Evolutionary conservation across 805 yeast genomes (phyloP).

Genomic region (Zygosaccharomyces bailii): DNA sequence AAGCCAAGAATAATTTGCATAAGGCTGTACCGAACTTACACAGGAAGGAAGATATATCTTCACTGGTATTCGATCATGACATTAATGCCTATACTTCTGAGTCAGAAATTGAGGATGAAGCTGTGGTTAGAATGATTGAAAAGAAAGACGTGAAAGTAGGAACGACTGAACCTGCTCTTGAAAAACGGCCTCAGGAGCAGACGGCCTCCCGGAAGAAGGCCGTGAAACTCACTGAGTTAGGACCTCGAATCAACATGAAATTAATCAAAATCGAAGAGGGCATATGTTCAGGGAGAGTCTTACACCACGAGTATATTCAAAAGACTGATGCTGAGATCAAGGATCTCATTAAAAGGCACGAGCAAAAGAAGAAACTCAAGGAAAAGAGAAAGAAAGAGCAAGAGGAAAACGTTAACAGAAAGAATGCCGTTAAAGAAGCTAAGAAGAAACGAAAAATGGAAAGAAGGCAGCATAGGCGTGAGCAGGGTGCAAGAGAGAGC

Average conservation of each 20-base stretch:
- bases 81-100: slow-evolving; percentile 79
- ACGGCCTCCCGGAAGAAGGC: slow-evolving; percentile 61
- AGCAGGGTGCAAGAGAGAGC: slow-evolving; percentile 24
- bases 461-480: slow-evolving; percentile 42
- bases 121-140: slow-evolving; percentile 57
- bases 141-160: slow-evolving; percentile 27
- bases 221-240: slow-evolving; percentile 85
- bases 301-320: slow-evolving; percentile 69
- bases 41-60: slow-evolving; percentile 71
- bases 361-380: slow-evolving; percentile 55
- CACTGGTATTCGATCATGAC: slow-evolving; percentile 76
- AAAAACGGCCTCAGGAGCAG: slow-evolving; percentile 16
- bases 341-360: slow-evolving; percentile 65
- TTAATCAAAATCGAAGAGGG: slow-evolving; percentile 90
- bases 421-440: slow-evolving; percentile 67
- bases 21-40: slow-evolving; percentile 69
- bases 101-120: slow-evolving; percentile 91
- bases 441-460: slow-evolving; percentile 67
- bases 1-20: slow-evolving; percentile 55
- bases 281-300: slow-evolving; percentile 79
- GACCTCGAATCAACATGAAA: slow-evolving; percentile 79
- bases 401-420: slow-evolving; percentile 70
- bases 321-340: slow-evolving; percentile 61
- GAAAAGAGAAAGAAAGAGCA: slow-evolving; percentile 74
- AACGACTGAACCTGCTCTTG: neutral